These are phyloP conservation scores for Heterococcus sp. DNA, from an alignment of 108 stramenopile species.

Conservation along the genomic window DNA sequence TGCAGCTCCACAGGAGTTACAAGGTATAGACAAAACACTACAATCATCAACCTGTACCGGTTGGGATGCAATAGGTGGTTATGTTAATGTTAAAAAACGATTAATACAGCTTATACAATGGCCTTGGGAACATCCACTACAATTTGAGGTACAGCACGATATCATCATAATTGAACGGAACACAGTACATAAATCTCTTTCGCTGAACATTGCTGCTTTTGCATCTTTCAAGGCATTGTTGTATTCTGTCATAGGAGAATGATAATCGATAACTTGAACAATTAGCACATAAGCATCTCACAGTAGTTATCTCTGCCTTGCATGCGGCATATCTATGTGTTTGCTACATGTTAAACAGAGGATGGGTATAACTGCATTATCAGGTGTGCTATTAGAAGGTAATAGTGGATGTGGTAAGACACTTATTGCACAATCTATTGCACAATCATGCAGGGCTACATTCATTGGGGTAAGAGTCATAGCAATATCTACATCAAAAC, in stretches of 20 bases:
- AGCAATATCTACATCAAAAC: too few species aligned
- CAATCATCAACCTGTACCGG: background rate
- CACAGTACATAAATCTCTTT: background rate
- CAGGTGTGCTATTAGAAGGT: constrained; percentile 29
- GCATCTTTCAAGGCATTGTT: background rate
- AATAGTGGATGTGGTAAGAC: constrained; percentile 50
- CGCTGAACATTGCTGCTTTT: background rate
- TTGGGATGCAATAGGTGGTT: constrained; percentile 37
- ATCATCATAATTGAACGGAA: background rate
- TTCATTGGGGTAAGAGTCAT: constrained; percentile 50
- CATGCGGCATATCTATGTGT: too few species aligned
- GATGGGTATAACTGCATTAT: constrained; percentile 22
- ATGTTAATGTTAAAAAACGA: constrained; percentile 23
- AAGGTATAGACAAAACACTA: constrained; percentile 7
- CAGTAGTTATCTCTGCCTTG: too few species aligned
- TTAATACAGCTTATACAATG: constrained; percentile 44
- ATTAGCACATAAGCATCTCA: too few species aligned
- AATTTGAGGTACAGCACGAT: constrained; percentile 7
- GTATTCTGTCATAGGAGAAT: too few species aligned
- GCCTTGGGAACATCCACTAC: constrained; percentile 41
- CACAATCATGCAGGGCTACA: constrained; percentile 39
- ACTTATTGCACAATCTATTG: constrained; percentile 38
- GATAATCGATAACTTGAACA: too few species aligned
- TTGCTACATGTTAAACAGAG: too few species aligned
- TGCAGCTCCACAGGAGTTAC: constrained; percentile 9